A percentile compares a stretch with the other conserved stretches of the same genome.
phyloP scores from a whole-genome alignment of 768 basidiomycete genomes.

The Pleurotus giganteus region DNA sequence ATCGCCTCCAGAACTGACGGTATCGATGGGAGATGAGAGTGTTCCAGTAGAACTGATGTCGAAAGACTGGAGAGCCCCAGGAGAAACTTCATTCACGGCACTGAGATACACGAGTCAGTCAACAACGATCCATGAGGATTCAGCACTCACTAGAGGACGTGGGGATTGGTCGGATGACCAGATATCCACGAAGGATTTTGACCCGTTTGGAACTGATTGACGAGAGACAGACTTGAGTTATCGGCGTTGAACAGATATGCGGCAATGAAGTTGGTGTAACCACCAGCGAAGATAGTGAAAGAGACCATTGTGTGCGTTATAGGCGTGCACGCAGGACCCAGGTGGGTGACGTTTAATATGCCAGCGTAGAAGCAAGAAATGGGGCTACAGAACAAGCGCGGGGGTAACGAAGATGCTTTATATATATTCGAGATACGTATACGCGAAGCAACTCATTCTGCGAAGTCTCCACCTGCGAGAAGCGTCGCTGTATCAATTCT shows the following conservation, averaged over 20 bases:
- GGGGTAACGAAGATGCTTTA: no score
- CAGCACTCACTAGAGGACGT: conserved; percentile 56
- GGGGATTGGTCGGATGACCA: conserved; percentile 52
- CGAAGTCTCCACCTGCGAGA: neutral
- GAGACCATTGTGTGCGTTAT: conserved; percentile 51
- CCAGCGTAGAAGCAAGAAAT: no score
- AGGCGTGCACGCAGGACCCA: no score
- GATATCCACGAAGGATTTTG: conserved; percentile 61
- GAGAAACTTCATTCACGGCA: conserved; percentile 54
- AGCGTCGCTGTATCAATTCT: neutral
- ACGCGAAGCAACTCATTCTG: neutral
- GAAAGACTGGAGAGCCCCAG: conserved; percentile 59
- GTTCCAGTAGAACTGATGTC: conserved; percentile 40
- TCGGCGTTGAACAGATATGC: conserved; percentile 61
- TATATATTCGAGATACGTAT: neutral
- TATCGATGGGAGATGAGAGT: conserved; percentile 43
- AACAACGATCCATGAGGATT: neutral
- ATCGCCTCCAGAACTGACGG: conserved; percentile 46
- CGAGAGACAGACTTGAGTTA: conserved; percentile 42
- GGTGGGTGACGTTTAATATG: no score
- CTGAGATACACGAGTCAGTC: conserved; percentile 28
- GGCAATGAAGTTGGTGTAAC: conserved; percentile 59
- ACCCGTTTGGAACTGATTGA: conserved; percentile 48
- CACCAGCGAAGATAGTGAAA: conserved; percentile 68
- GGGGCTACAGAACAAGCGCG: no score